phyloP scores from a whole-genome alignment of 2,329 filamentous ascomycete species.

The Zymoseptoria passerinii region DNA sequence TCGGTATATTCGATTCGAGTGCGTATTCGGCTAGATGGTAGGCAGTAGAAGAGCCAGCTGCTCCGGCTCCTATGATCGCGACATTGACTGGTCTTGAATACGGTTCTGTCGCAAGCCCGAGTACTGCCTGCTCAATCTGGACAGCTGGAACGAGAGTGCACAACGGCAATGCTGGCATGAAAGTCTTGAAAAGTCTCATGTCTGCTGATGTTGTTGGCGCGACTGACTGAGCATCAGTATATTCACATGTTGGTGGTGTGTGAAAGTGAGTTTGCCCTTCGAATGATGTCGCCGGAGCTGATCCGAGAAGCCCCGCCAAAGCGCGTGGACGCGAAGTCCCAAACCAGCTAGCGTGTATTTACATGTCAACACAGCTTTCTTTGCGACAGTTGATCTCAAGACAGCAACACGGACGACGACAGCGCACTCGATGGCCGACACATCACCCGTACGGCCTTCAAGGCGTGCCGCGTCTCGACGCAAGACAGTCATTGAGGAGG shows the following conservation, averaged over 20 bases:
- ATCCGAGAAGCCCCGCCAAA: background rate
- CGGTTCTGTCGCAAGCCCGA: constrained; percentile 2
- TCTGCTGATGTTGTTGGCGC: constrained; percentile 1
- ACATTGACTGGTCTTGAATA: constrained; percentile 8
- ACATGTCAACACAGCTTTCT: background rate
- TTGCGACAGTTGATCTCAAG: background rate
- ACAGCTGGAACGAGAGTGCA: background rate
- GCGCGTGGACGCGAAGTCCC: background rate
- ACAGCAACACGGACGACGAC: background rate
- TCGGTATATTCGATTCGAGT: constrained; percentile 45
- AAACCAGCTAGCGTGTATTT: background rate
- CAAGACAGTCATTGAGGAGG: constrained; percentile 68
- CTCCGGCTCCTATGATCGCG: constrained; percentile 57
- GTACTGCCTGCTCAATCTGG: constrained; percentile 6
- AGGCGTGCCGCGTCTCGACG: constrained; percentile 57
- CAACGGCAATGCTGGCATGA: background rate
- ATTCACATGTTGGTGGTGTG: background rate
- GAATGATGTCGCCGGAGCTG: background rate
- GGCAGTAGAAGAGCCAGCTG: constrained; percentile 77
- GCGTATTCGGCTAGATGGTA: constrained; percentile 73
- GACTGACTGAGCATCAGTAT: background rate
- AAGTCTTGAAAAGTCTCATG: constrained; percentile 2
- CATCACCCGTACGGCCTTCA: constrained; percentile 45
- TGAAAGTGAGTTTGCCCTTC: background rate
- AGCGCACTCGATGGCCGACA: constrained; percentile 15